Base-by-base conservation (phyloP, 257 asterid species). In the Solanum peruvianum region DNA sequence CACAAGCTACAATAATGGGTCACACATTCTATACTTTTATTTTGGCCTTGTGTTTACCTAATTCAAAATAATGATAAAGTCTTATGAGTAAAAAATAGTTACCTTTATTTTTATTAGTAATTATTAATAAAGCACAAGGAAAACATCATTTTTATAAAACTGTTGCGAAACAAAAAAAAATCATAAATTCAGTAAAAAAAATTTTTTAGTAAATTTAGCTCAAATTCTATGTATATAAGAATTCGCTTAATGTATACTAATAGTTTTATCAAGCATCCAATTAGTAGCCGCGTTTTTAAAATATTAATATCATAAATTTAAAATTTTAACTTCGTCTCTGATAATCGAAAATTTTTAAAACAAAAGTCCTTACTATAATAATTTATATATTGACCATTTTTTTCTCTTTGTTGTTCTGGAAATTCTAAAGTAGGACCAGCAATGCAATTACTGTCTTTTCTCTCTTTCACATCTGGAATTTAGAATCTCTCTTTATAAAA, bases 41-140 rank as follows among this genome's bases (percentile, higher is more conserved):
- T 49, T 5, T 49, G 8, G 0, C 8, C 1, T 49, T 14, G 8
- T 14, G 58, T 0, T 0, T 49, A 0, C 1, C 0, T 2, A 49
- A 14, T 20, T 49, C 58, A 49, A 49, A 49, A 49, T 49, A 49
- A 49, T 49, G 8, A 14, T 47, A 47, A 0, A 47, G 58, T 49
- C 37, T 35, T 0, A 1, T 5, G 9, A 49, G 60, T 1, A 47
- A 47, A 47, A 47, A 47, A 0, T 5, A 49, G 0, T 49, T 49
- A 49, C 2, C 0, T 49, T 49, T 49, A 15, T 49, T 1, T 8
- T 15, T 49, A 49, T 49, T 47, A 35, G 39, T 35, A 49, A 49
- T 49, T 49, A 49, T 49, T 49, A 15, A 15, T 49, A 49, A 49
- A 20, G 0, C 3, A 5, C 0, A 49, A 15, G 21, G 9, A 0